A percentile compares a stretch with the other conserved stretches of the same genome.
Conservation (phyloP, 1,139 yeast species). For the Trichomonascaceae sp. region DNA sequence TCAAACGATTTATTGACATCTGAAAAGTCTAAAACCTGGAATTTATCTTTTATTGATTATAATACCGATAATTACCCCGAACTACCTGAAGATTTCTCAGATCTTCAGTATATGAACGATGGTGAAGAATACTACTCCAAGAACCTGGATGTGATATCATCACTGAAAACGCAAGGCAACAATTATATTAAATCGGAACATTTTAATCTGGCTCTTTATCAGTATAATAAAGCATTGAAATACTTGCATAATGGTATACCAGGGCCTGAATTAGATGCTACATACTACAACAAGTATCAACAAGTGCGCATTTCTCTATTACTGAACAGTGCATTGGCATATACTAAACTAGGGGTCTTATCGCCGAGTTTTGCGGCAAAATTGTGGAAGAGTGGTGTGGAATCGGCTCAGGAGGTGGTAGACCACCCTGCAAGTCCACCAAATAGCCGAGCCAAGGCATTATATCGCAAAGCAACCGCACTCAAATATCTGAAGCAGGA, state of each 20-base stretch:
- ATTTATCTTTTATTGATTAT: neutral
- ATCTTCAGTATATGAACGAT: constrained; percentile 1
- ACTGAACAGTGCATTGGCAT: constrained; percentile 71
- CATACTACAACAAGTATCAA: constrained; percentile 19
- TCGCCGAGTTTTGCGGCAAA: constrained; percentile 28
- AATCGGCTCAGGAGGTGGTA: neutral
- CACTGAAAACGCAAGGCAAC: constrained; percentile 80
- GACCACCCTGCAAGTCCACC: constrained; percentile 18
- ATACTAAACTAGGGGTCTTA: constrained; percentile 54
- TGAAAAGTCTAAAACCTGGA: neutral
- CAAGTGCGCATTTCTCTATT: constrained; percentile 53
- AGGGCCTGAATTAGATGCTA: constrained; percentile 18
- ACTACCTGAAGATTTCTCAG: neutral
- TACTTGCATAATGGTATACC: constrained; percentile 19
- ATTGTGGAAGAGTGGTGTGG: neutral
- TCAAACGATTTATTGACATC: neutral
- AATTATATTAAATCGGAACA: constrained; percentile 61
- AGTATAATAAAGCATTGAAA: constrained; percentile 42
- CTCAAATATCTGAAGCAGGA: constrained; percentile 58
- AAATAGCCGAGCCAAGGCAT: constrained; percentile 73
- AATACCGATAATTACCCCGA: neutral
- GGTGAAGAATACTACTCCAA: constrained; percentile 5
- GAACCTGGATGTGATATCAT: constrained; percentile 53
- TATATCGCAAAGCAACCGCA: constrained; percentile 82
- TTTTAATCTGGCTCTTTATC: constrained; percentile 49